These are phyloP conservation scores for Claviceps spartinae DNA, from an alignment of 2,329 filamentous ascomycete species.

Conservation along the genomic window DNA sequence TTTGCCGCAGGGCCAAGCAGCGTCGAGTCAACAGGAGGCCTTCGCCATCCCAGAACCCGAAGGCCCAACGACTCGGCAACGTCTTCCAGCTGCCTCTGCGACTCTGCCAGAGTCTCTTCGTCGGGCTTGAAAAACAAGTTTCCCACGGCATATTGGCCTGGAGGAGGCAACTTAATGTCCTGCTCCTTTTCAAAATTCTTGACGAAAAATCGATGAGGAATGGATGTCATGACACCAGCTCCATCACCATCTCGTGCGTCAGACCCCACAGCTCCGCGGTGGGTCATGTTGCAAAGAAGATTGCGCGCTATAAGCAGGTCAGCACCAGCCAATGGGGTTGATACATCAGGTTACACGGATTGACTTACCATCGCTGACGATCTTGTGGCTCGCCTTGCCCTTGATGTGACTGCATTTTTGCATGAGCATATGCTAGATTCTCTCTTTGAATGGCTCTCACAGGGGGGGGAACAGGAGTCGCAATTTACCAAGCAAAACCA, in stretches of 20 bases:
- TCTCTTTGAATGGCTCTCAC: not conserved
- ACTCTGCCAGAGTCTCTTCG: slow-evolving; percentile 76
- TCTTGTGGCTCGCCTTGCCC: slow-evolving; percentile 93
- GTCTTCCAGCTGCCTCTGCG: slow-evolving; percentile 85
- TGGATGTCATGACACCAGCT: slow-evolving; percentile 98
- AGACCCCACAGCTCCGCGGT: slow-evolving; percentile 93
- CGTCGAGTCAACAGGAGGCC: slow-evolving; percentile 85
- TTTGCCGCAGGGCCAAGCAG: slow-evolving; percentile 84
- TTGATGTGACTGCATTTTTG: slow-evolving; percentile 69
- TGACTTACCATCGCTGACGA: slow-evolving; percentile 84
- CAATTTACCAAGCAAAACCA: slow-evolving; percentile 89
- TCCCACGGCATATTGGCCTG: slow-evolving; percentile 90
- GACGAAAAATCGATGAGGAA: slow-evolving; percentile 95
- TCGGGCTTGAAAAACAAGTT: slow-evolving; percentile 99
- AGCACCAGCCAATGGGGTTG: not conserved
- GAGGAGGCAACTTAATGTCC: slow-evolving; percentile 70
- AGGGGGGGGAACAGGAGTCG: not conserved
- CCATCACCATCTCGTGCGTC: slow-evolving; percentile 97
- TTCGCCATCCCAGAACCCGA: slow-evolving; percentile 89
- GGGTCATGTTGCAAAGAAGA: slow-evolving; percentile 99
- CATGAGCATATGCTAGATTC: not conserved
- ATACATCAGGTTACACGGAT: not conserved
- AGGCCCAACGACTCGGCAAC: slow-evolving; percentile 78
- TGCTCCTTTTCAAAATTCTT: slow-evolving; percentile 95
- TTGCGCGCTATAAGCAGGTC: slow-evolving; percentile 28